Percentiles rank a stretch among this genome's conserved stretches.
Conservation (phyloP, 371 early-diverging fungal genomes). For the Funneliformis caledonium region DNA sequence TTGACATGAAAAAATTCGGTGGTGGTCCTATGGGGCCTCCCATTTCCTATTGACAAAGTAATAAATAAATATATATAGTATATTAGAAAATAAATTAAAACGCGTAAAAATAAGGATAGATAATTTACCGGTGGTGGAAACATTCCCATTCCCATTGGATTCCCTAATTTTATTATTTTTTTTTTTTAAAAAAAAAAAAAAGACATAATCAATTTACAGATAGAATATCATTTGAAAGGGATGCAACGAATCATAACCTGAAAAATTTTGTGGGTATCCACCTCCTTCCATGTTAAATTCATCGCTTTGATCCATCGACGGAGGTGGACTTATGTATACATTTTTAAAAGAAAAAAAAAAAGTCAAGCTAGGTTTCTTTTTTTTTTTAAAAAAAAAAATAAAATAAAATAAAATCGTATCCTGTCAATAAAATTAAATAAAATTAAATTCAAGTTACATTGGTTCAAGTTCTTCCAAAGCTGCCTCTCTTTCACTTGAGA, state of each 20-base stretch:
- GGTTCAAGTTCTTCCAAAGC: slow-evolving; percentile 38
- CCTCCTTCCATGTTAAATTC: slow-evolving; percentile 24
- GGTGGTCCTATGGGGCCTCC: slow-evolving; percentile 30
- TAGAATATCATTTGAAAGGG: background rate
- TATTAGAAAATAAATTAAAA: background rate
- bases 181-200: background rate
- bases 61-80: background rate
- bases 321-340: slow-evolving; percentile 18
- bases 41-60: slow-evolving; percentile 19
- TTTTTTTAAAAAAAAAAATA: no score
- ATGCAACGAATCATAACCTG: slow-evolving; percentile 18
- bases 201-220: background rate
- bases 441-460: slow-evolving; percentile 18
- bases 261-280: slow-evolving; percentile 38
- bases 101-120: background rate
- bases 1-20: slow-evolving; percentile 30
- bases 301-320: slow-evolving; percentile 32
- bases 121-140: slow-evolving; percentile 27
- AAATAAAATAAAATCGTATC: no score
- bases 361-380: no score
- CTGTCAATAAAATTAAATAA: no score
- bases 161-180: background rate
- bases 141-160: slow-evolving; percentile 38
- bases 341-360: background rate
- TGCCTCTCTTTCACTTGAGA: slow-evolving; percentile 38